Percentiles rank a stretch among this genome's conserved stretches.
phyloP scores from a whole-genome alignment of 345 rosid genomes.

The Syzygium jambos region DNA sequence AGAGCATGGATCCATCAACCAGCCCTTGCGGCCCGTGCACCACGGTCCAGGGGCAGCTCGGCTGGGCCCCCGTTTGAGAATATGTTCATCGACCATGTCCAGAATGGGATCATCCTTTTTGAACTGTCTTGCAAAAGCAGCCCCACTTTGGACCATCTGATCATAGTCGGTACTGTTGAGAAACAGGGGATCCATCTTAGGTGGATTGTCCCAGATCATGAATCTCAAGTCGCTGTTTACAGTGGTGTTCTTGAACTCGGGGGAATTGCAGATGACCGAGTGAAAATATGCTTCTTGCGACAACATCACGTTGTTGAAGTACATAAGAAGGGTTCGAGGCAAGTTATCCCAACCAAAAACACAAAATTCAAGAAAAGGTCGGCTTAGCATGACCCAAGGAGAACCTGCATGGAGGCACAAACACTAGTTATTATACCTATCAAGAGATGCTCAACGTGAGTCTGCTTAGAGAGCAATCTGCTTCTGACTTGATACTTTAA shows the following conservation, averaged over 20 bases:
- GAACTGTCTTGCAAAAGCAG: conserved; percentile 85
- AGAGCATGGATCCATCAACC: conserved; percentile 92
- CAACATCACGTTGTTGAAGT: conserved; percentile 74
- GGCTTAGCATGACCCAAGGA: conserved; percentile 75
- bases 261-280: conserved; percentile 85
- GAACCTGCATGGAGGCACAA: conserved; percentile 51
- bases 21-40: conserved; percentile 67
- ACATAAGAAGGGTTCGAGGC: conserved; percentile 88
- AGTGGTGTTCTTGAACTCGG: conserved; percentile 73
- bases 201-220: conserved; percentile 97
- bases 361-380: conserved; percentile 82
- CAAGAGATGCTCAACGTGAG: not conserved
- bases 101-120: conserved; percentile 58
- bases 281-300: conserved; percentile 94
- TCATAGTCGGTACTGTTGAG: conserved; percentile 54
- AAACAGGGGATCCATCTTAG: conserved; percentile 87
- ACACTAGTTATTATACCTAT: not conserved
- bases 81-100: conserved; percentile 60
- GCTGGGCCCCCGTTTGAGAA: conserved; percentile 56
- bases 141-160: conserved; percentile 76
- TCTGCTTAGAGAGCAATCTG: not conserved
- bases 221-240: conserved; percentile 77
- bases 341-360: conserved; percentile 95
- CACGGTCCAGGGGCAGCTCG: conserved; percentile 78
- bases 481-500: not conserved